Base-by-base conservation (phyloP, 1,284 basidiomycete species). In the Golubevia sp. region DNA sequence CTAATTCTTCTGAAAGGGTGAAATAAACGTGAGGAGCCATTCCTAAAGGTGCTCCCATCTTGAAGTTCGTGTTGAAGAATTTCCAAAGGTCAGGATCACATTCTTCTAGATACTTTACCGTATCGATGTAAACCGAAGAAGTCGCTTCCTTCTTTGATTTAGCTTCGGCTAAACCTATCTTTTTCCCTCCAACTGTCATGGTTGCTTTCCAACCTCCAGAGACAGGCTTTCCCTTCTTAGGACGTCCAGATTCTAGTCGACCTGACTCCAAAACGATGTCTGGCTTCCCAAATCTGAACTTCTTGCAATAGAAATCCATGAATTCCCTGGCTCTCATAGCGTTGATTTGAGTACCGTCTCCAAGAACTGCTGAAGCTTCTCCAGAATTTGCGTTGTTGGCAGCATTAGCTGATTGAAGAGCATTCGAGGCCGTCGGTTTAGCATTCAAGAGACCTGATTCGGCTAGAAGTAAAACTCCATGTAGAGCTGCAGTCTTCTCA, bases 271-370 rank as follows among this genome's bases (percentile, higher is more conserved):
- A 50, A 2, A 63, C 54, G 63, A 97, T 85, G 57, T 94, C 92
- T 1, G 94, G 93, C 71, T 89, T 89, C n/a, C 88, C 87, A 74
- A 95, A 95, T 38, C 87, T 86, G 83, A 91, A 97, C 49, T 89
- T 87, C 51, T 90, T 88, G 83, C 94, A 97, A 82, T 97, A 97
- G 79, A 92, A 98, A 73, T 95, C 94, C 90, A 97, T 94, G 85
- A 97, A 98, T 70, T 89, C 89, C 59, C 91, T 89, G 0, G 94
- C 93, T 55, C 88, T 88, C 63, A 94, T 92, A 55, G 91, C 90
- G 5, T 86, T 86, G 69, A 96, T 87, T 25, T 85, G 74, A 3
- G 89, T 87, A 24, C 90, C 90, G 77, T 94, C 91, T 18, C 89
- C 88, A 21, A 97, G 86, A 3, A 70, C 27, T 23, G 55, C 24